These are phyloP conservation scores for Tuber calosporum DNA, from an alignment of 495 filamentous ascomycete genomes.

Conservation along the genomic window DNA sequence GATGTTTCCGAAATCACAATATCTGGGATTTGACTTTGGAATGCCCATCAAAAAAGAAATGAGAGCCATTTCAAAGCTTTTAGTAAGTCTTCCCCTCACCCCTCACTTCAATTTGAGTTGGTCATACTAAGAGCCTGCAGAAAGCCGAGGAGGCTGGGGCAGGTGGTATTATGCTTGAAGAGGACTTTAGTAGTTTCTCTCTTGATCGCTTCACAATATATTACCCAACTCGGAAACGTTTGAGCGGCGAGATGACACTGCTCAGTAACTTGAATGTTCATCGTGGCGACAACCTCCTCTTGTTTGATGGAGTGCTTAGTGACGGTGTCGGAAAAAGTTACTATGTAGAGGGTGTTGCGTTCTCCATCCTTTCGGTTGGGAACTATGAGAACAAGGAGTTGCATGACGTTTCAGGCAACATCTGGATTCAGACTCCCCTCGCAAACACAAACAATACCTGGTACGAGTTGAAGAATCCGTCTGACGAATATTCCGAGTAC, in stretches of 20 bases:
- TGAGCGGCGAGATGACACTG: constrained; percentile 47
- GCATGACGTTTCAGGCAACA: constrained; percentile 48
- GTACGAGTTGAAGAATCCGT: constrained; percentile 54
- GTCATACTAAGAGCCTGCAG: constrained; percentile 3
- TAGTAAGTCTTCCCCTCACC: constrained; percentile 28
- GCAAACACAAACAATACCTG: constrained; percentile 48
- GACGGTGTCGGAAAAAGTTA: constrained; percentile 41
- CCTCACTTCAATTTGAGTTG: background rate
- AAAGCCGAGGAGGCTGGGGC: background rate
- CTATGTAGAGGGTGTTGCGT: constrained; percentile 52
- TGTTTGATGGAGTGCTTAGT: constrained; percentile 57
- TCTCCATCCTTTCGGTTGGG: constrained; percentile 55
- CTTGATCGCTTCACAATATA: constrained; percentile 53
- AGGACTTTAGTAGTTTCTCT: constrained; percentile 46
- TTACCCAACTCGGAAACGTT: constrained; percentile 42
- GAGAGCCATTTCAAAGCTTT: constrained; percentile 34
- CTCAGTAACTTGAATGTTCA: constrained; percentile 49
- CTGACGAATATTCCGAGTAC: constrained; percentile 54
- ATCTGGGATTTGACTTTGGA: constrained; percentile 35
- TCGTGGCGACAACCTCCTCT: constrained; percentile 41
- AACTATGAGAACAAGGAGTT: constrained; percentile 51
- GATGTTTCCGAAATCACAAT: constrained; percentile 44
- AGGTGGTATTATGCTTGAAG: background rate
- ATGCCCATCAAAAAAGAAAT: constrained; percentile 40
- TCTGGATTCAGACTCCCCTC: constrained; percentile 56